phyloP scores from a whole-genome alignment of 768 basidiomycete genomes.

The Boletus coccyginus region DNA sequence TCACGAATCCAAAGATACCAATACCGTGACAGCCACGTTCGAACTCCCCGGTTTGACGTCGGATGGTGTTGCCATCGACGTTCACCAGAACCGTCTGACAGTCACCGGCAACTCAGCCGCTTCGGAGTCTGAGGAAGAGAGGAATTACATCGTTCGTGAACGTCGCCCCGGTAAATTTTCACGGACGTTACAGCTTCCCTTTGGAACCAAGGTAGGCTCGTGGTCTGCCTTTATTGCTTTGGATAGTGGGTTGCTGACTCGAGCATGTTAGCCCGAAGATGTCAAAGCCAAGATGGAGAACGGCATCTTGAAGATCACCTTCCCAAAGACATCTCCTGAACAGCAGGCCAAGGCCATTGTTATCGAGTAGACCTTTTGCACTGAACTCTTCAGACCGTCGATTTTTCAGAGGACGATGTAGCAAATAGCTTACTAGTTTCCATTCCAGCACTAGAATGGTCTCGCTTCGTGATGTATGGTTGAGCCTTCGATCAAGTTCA shows the following conservation, averaged over 20 bases:
- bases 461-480: no score
- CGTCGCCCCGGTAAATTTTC: slow-evolving; percentile 45
- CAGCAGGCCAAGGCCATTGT: slow-evolving; percentile 17
- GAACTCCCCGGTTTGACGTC: slow-evolving; percentile 56
- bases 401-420: no score
- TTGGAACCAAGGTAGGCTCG: slow-evolving; percentile 42
- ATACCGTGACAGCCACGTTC: slow-evolving; percentile 48
- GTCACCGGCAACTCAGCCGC: slow-evolving; percentile 43
- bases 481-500: no score
- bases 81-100: slow-evolving; percentile 46
- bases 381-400: no score
- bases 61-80: slow-evolving; percentile 45
- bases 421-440: no score
- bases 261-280: slow-evolving; percentile 35
- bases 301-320: slow-evolving; percentile 32
- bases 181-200: slow-evolving; percentile 43
- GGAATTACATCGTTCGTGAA: slow-evolving; percentile 42
- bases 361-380: no score
- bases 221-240: not conserved
- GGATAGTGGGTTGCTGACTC: not conserved
- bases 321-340: slow-evolving; percentile 44
- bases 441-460: no score
- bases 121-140: slow-evolving; percentile 33
- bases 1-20: slow-evolving; percentile 41
- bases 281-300: no score